phyloP scores from a whole-genome alignment of 1,284 basidiomycete species.

The Anthracocystis walkeri region DNA sequence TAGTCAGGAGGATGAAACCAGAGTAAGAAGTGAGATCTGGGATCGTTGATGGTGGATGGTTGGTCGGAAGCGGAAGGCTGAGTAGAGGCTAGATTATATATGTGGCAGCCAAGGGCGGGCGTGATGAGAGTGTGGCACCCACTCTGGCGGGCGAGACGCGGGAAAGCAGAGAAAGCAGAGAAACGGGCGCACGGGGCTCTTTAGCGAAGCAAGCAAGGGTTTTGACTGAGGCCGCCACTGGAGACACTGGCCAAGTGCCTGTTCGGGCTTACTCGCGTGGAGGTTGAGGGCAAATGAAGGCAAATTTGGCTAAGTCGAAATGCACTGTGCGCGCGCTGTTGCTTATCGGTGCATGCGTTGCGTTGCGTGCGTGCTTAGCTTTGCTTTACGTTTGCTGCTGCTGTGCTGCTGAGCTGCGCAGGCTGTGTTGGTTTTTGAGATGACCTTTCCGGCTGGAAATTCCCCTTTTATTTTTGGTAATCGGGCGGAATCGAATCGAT shows the following conservation, averaged over 20 bases:
- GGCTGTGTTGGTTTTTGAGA: background rate
- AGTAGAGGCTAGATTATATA: conserved; percentile 38
- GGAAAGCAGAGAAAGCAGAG: background rate
- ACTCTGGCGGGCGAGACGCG: background rate
- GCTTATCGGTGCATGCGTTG: conserved; percentile 15
- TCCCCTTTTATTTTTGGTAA: background rate
- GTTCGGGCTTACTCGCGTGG: conserved; percentile 11
- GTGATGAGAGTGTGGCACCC: conserved; percentile 16
- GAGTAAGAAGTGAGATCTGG: conserved; percentile 12
- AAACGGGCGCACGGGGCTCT: conserved; percentile 19
- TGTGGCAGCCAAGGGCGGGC: background rate
- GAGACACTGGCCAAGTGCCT: conserved; percentile 21
- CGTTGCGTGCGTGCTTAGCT: background rate
- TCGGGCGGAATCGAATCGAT: conserved; percentile 2
- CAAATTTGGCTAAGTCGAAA: conserved; percentile 18
- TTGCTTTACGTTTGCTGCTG: background rate
- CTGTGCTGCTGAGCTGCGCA: conserved; percentile 8
- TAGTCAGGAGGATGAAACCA: conserved; percentile 1
- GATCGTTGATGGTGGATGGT: conserved; percentile 10
- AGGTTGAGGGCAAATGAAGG: background rate
- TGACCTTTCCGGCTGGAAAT: background rate
- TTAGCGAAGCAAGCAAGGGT: conserved; percentile 10
- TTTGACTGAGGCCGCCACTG: conserved; percentile 5
- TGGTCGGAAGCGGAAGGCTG: background rate
- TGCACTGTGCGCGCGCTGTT: conserved; percentile 6